These are phyloP conservation scores for Adenanthera pavonina DNA, from an alignment of 306 rosid species.

Conservation along the genomic window DNA sequence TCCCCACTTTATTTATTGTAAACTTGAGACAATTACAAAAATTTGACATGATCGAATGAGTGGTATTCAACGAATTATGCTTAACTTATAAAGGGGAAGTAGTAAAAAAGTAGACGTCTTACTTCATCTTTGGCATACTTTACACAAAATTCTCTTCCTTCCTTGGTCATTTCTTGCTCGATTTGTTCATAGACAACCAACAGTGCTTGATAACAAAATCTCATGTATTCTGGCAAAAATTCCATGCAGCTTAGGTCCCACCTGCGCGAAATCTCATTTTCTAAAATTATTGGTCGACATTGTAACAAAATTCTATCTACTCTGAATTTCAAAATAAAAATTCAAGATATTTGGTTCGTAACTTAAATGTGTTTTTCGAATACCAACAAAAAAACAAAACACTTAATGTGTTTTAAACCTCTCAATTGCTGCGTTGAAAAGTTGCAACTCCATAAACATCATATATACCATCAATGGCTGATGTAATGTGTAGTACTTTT, in stretches of 20 bases:
- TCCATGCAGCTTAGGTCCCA: conserved; percentile 8
- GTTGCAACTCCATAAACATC: conserved; percentile 54
- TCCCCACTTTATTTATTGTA: too few species aligned
- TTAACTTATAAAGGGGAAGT: background rate
- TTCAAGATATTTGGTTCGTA: too few species aligned
- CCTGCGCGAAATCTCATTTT: background rate
- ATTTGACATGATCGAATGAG: too few species aligned
- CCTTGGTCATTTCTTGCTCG: conserved; percentile 17
- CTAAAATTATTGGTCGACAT: background rate
- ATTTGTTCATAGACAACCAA: conserved; percentile 25
- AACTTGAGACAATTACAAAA: too few species aligned
- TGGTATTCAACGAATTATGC: too few species aligned
- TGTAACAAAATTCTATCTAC: too few species aligned
- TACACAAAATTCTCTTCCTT: conserved; percentile 22
- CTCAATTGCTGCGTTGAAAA: conserved; percentile 46
- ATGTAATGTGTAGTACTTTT: background rate
- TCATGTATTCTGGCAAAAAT: too few species aligned
- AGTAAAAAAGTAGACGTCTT: too few species aligned
- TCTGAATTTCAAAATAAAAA: too few species aligned
- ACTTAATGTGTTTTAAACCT: conserved; percentile 34
- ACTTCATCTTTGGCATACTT: conserved; percentile 39
- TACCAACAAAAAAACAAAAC: too few species aligned
- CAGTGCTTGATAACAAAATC: background rate
- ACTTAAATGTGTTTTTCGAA: too few species aligned
- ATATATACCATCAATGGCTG: conserved; percentile 51